These are phyloP conservation scores for Backusella luteola DNA, from an alignment of 192 early-diverging fungal genomes.

Conservation along the genomic window DNA sequence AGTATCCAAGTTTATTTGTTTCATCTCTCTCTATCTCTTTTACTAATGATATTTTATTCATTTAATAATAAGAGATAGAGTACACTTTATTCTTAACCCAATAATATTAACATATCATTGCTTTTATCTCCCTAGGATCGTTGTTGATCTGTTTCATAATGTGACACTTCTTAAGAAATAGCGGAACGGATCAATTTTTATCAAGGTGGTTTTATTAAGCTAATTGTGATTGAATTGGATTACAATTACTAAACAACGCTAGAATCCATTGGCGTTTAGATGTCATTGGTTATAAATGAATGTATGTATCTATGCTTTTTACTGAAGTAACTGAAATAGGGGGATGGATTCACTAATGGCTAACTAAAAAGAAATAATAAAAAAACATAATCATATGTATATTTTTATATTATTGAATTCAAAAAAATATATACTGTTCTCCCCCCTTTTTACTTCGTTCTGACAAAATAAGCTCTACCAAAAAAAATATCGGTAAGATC, in stretches of 20 bases:
- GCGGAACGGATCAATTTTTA: neutral
- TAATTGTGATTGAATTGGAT: neutral
- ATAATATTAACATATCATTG: neutral
- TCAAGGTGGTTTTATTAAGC: neutral
- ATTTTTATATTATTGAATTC: neutral
- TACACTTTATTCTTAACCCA: neutral
- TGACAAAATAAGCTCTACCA: neutral
- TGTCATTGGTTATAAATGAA: neutral
- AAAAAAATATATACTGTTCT: neutral
- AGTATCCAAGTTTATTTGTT: neutral
- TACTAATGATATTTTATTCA: no score
- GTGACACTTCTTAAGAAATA: neutral
- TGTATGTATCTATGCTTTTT: neutral
- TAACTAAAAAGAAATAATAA: neutral
- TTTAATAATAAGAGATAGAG: neutral
- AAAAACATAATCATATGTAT: neutral
- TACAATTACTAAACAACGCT: neutral
- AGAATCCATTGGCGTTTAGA: neutral
- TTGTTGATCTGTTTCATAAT: conserved; percentile 1
- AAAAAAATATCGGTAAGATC: neutral
- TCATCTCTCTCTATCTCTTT: no score
- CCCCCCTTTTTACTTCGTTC: neutral
- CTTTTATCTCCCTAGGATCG: neutral
- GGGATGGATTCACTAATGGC: neutral
- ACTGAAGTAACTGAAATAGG: neutral